Evolutionary conservation across 2,329 filamentous ascomycete genomes (phyloP).

Genomic region (Claviceps monticola): DNA sequence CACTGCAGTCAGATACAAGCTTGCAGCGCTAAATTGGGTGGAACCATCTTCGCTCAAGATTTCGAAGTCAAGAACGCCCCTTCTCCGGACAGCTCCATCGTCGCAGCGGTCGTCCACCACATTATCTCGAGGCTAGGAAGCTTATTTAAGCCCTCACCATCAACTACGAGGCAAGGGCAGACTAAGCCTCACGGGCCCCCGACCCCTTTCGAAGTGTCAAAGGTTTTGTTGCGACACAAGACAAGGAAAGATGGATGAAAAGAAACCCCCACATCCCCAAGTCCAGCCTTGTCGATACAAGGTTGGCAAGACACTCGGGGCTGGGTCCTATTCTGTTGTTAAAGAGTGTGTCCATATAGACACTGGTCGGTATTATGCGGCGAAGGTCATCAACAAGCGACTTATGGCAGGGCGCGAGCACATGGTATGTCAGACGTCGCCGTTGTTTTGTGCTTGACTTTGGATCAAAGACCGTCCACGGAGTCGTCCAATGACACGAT

Average conservation of each 20-base stretch:
- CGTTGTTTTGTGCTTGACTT: background rate
- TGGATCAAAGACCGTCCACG: background rate
- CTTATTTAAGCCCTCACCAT: background rate
- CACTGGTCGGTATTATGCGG: constrained; percentile 93
- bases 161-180: background rate
- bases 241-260: constrained; percentile 12
- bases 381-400: constrained; percentile 98
- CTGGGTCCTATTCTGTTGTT: constrained; percentile 94
- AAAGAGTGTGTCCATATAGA: constrained; percentile 99
- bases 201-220: background rate
- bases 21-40: background rate
- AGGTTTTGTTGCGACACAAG: background rate
- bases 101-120: background rate
- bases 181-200: background rate
- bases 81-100: background rate
- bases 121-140: background rate
- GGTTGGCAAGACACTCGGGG: constrained; percentile 92
- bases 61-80: background rate
- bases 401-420: constrained; percentile 95
- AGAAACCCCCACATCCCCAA: constrained; percentile 34
- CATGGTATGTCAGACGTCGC: constrained; percentile 53
- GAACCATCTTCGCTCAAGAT: too few species aligned
- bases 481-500: background rate
- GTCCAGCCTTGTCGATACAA: constrained; percentile 97
- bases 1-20: background rate